phyloP scores from a whole-genome alignment of 306 rosid species.

The Morella rubra region DNA sequence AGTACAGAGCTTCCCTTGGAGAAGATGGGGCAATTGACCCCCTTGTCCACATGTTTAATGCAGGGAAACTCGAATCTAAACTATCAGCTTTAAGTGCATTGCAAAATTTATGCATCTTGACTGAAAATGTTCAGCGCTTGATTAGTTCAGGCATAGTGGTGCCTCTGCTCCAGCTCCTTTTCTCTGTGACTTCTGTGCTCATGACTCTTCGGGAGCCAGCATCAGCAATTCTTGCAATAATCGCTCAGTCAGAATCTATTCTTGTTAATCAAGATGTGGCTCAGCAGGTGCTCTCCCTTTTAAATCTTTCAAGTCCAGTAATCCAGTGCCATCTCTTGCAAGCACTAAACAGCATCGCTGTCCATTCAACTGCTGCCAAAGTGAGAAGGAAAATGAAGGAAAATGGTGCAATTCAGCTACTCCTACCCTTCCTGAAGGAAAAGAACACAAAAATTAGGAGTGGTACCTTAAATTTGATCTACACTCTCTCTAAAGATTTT shows the following conservation, averaged over 20 bases:
- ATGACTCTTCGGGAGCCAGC: constrained; percentile 92
- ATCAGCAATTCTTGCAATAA: constrained; percentile 80
- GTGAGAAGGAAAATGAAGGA: constrained; percentile 72
- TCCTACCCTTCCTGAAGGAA: constrained; percentile 70
- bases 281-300: constrained; percentile 85
- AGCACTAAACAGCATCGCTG: constrained; percentile 76
- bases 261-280: constrained; percentile 61
- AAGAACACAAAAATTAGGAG: constrained; percentile 47
- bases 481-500: constrained; percentile 67
- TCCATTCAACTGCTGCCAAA: constrained; percentile 60
- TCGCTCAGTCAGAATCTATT: constrained; percentile 68
- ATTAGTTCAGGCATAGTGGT: constrained; percentile 61
- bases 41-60: constrained; percentile 61
- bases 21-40: constrained; percentile 79
- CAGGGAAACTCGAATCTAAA: constrained; percentile 90
- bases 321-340: constrained; percentile 72
- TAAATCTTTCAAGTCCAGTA: constrained; percentile 76
- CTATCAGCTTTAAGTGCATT: constrained; percentile 78
- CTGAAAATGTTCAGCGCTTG: constrained; percentile 63
- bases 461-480: constrained; percentile 53
- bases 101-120: constrained; percentile 63
- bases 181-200: constrained; percentile 89
- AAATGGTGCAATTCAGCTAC: constrained; percentile 75
- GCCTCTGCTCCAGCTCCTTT: constrained; percentile 78
- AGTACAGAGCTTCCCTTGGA: constrained; percentile 69